Conservation (phyloP, 148 eudicot genomes). For the Agrostemma githago region DNA sequence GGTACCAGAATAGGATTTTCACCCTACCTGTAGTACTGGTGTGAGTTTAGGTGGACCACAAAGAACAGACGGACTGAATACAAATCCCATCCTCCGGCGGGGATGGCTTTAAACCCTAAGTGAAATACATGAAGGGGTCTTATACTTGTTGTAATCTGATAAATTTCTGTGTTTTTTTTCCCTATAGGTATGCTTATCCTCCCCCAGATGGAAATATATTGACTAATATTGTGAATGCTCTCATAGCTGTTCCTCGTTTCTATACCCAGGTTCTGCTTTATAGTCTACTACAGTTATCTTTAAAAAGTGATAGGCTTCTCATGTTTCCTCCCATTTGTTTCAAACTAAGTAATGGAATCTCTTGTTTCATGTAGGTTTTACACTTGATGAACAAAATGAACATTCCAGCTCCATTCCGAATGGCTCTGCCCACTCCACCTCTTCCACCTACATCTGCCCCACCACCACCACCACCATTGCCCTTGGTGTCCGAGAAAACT, state of each 20-base stretch:
- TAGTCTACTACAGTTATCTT: background rate
- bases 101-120: too few relatives aligned
- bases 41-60: too few relatives aligned
- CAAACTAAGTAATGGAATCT: background rate
- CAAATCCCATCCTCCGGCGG: too few relatives aligned
- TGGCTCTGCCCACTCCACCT: conserved; percentile 93
- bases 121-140: background rate
- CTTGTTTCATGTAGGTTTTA: conserved; percentile 46
- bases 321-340: background rate
- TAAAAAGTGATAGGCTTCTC: background rate
- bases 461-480: conserved; percentile 61
- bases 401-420: conserved; percentile 94
- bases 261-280: conserved; percentile 63
- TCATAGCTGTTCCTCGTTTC: conserved; percentile 94
- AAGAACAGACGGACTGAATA: too few relatives aligned
- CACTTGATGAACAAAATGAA: conserved; percentile 99
- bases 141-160: background rate
- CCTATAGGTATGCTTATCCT: conserved; percentile 79
- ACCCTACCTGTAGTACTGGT: too few relatives aligned
- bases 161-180: conserved; percentile 16
- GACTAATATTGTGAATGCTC: conserved; percentile 87
- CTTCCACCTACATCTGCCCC: conserved; percentile 65
- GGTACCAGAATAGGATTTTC: too few relatives aligned
- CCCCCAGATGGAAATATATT: conserved; percentile 93
- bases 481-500: conserved; percentile 41